A percentile compares a stretch with the other conserved stretches of the same genome.
These are phyloP conservation scores for Urtica urens DNA, from an alignment of 306 rosid genomes.

Conservation along the genomic window DNA sequence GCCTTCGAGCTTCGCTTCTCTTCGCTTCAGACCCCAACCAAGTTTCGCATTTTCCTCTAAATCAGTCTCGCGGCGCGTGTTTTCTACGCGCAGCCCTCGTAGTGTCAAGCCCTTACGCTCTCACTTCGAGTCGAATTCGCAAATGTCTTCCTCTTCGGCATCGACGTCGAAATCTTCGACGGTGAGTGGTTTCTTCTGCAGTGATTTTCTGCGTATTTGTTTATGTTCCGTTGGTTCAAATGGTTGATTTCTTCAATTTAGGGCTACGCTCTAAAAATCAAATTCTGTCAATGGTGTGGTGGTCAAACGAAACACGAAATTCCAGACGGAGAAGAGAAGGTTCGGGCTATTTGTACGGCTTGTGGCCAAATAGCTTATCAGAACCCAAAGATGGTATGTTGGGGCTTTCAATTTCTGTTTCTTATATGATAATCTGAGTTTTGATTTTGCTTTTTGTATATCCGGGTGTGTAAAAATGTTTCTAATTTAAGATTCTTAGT, in stretches of 20 bases:
- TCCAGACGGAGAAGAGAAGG: constrained; percentile 69
- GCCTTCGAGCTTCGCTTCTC: constrained; percentile 37
- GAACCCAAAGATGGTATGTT: constrained; percentile 90
- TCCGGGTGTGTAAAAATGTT: no score
- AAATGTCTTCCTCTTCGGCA: constrained; percentile 27
- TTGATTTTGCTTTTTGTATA: no score
- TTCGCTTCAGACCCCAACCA: constrained; percentile 30
- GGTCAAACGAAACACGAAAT: constrained; percentile 59
- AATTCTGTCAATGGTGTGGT: constrained; percentile 82
- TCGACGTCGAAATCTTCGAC: constrained; percentile 26
- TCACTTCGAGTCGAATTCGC: constrained; percentile 28
- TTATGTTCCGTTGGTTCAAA: background rate
- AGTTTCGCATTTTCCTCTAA: constrained; percentile 19
- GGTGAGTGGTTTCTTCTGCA: constrained; percentile 24
- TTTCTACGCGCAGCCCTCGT: constrained; percentile 24
- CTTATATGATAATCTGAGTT: no score
- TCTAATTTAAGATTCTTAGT: no score
- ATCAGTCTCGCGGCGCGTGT: background rate
- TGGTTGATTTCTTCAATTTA: background rate
- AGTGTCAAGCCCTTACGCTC: constrained; percentile 25
- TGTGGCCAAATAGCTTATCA: constrained; percentile 74
- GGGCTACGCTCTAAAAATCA: constrained; percentile 42
- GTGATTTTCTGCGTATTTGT: background rate
- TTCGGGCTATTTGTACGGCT: constrained; percentile 72
- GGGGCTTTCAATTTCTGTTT: no score